These are phyloP conservation scores for Pseudomassariella vexata DNA, from an alignment of 2,329 filamentous ascomycete species.

Conservation along the genomic window DNA sequence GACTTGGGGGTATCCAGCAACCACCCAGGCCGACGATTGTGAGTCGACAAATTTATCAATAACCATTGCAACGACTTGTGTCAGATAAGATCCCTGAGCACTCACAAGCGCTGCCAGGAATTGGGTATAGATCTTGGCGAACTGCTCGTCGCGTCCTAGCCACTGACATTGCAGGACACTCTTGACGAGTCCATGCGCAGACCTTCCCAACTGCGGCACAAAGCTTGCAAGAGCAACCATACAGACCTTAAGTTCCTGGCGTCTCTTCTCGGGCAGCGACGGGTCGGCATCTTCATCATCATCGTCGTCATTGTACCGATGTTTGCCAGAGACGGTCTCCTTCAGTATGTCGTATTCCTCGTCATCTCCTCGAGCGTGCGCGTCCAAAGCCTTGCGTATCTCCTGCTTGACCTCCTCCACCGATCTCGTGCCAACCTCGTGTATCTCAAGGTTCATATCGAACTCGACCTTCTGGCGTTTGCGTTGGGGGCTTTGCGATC, in stretches of 20 bases:
- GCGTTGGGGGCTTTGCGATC: slow-evolving; percentile 36
- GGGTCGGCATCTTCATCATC: slow-evolving; percentile 41
- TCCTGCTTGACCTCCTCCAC: slow-evolving; percentile 51
- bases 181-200: slow-evolving; percentile 53
- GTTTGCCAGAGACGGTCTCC: slow-evolving; percentile 49
- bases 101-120: slow-evolving; percentile 71
- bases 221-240: slow-evolving; percentile 58
- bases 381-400: slow-evolving; percentile 50
- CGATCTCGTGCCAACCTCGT: slow-evolving; percentile 46
- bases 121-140: slow-evolving; percentile 61
- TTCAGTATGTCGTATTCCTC: slow-evolving; percentile 58
- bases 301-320: slow-evolving; percentile 35
- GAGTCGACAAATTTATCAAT: slow-evolving; percentile 67
- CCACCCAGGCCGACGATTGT: slow-evolving; percentile 37
- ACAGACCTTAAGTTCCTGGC: slow-evolving; percentile 54
- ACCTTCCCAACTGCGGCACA: slow-evolving; percentile 53
- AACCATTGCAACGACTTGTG: slow-evolving; percentile 70
- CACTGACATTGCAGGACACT: slow-evolving; percentile 57
- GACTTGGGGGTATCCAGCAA: slow-evolving; percentile 52
- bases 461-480: slow-evolving; percentile 55
- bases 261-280: slow-evolving; percentile 20
- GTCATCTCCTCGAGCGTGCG: slow-evolving; percentile 50
- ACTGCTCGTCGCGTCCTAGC: slow-evolving; percentile 59
- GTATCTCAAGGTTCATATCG: slow-evolving; percentile 51
- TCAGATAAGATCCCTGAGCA: slow-evolving; percentile 74